Evolutionary conservation across 139 green algal genomes (phyloP).

Genomic region (Picochlorum sp.): DNA sequence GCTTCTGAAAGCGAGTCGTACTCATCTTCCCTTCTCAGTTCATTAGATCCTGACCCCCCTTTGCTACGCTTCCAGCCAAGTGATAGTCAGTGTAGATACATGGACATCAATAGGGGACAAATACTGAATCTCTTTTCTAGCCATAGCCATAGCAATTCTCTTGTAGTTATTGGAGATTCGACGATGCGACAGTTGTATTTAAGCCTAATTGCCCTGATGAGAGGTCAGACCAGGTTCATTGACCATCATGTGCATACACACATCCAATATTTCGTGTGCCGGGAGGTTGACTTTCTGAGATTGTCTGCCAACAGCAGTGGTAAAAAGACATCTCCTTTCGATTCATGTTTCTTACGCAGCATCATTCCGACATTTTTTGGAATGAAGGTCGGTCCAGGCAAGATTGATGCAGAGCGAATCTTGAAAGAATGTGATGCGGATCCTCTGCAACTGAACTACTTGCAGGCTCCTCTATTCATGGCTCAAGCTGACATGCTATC

Average conservation of each 20-base stretch:
- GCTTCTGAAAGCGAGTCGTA: neutral
- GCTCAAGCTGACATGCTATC: neutral
- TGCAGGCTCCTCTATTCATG: constrained; percentile 1
- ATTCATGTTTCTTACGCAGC: neutral
- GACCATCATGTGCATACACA: constrained; percentile 4
- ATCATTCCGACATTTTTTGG: constrained; percentile 1
- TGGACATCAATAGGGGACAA: constrained; percentile 1
- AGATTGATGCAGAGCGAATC: neutral
- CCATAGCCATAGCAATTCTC: neutral
- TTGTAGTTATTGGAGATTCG: constrained; percentile 6
- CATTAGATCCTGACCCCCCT: neutral
- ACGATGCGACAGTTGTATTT: constrained; percentile 3
- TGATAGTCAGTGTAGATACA: neutral
- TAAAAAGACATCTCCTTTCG: neutral
- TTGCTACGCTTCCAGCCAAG: neutral
- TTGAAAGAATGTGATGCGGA: neutral
- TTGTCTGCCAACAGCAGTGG: neutral
- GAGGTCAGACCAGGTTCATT: neutral
- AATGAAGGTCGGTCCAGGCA: neutral
- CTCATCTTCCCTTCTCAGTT: neutral
- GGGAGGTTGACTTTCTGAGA: constrained; percentile 5
- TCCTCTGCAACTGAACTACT: neutral
- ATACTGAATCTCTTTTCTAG: neutral
- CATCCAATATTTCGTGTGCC: neutral
- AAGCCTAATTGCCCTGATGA: constrained; percentile 2